Base-by-base conservation (phyloP, 2,329 filamentous ascomycete species). In the Sclerotinia subarctica region DNA sequence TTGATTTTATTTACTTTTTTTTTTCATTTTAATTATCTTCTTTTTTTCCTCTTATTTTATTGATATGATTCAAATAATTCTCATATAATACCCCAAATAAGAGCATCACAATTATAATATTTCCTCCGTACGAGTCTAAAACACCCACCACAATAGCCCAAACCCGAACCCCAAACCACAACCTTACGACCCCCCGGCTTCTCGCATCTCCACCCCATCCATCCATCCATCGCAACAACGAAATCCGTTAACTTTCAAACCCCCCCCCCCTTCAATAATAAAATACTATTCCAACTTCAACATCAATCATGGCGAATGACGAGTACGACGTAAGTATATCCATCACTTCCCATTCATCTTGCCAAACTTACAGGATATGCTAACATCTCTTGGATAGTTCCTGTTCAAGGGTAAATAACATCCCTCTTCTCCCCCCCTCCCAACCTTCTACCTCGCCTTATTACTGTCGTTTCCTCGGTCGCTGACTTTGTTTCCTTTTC, bases 241-340 rank as follows among this genome's bases (percentile, higher is more conserved):
- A 58, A 62, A 72, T 63, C 59, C 59, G 47, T 63, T 11, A 47
- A 46, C 19, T 35, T 57, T 44, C 38, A 42, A 42, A 32, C 8
- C 8, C 35, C 35, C 35, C 47, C 38, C 59, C 57, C 59, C 46
- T 49, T 71, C 68, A 69, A 70, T 69, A 70, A 62, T 62, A 63
- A 63, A 42, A 71, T 68, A 67, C 72, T 71, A 69, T 70, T 72
- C 72, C 72, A 68, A 73, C 70, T 70, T 71, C 67, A 69, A 71
- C 69, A 78, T 78, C 81, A 84, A 85, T 77, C 82, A 99, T 98
- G 95, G 95, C 94, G 79, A 99, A 98, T 90, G 95, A 99, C 88
- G 95, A 99, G 86, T 99, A 99, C 85, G 95, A 99, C 90, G 94
- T 98, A 85, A 86, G 93, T 83, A 63, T 68, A 57, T 60, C 42